Conservation (phyloP, 768 basidiomycete species). For the Cyclocybe aegerita region DNA sequence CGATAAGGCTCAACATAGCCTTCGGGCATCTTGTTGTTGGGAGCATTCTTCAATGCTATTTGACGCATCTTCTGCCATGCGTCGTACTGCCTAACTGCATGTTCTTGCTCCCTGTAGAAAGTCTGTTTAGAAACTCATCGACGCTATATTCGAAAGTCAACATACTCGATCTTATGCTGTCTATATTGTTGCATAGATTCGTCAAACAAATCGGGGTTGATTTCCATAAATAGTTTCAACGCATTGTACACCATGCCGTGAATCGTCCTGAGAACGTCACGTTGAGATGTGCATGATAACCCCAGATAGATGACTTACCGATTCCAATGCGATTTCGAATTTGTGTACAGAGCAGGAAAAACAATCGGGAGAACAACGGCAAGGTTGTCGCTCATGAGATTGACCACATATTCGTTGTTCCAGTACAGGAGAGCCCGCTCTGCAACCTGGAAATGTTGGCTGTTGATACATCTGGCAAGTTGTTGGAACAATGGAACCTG, state of each 20-base stretch:
- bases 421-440: constrained; percentile 96
- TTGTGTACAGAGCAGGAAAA: constrained; percentile 93
- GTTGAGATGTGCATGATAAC: background rate
- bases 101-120: constrained; percentile 75
- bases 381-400: constrained; percentile 97
- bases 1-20: constrained; percentile 70
- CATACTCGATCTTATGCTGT: constrained; percentile 81
- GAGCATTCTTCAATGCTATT: constrained; percentile 68
- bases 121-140: background rate
- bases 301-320: constrained; percentile 55
- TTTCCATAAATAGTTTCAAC: constrained; percentile 97
- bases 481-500: constrained; percentile 92
- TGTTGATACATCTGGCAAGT: constrained; percentile 95
- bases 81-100: constrained; percentile 80
- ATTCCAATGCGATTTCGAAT: constrained; percentile 99
- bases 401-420: constrained; percentile 99
- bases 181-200: constrained; percentile 93
- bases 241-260: constrained; percentile 99
- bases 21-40: constrained; percentile 66
- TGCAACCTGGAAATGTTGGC: constrained; percentile 99
- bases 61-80: constrained; percentile 88
- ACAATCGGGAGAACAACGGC: constrained; percentile 88
- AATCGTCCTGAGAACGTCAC: constrained; percentile 68
- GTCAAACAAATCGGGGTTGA: constrained; percentile 95
- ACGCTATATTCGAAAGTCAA: background rate